Evolutionary conservation across 441 rosid genomes (phyloP).

Genomic region (Gossypium schwendimanii): DNA sequence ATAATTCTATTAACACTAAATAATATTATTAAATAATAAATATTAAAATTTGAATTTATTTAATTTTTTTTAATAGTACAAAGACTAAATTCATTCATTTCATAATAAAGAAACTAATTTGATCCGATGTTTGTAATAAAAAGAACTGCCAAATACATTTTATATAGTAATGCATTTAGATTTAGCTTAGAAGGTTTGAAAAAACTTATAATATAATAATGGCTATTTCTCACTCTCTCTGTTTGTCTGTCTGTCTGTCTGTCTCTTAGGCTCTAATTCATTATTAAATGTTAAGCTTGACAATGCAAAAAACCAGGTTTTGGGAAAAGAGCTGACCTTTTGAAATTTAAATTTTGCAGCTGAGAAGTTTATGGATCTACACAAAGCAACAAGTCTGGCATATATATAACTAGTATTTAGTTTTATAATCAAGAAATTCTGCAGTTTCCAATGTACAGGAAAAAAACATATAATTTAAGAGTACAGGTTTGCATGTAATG

Average conservation of each 20-base stretch:
- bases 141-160: no score
- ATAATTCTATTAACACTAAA: no score
- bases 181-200: background rate
- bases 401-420: background rate
- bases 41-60: background rate
- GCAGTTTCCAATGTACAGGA: constrained; percentile 2
- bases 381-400: constrained; percentile 11
- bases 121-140: no score
- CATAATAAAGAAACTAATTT: no score
- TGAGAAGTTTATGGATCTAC: constrained; percentile 28
- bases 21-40: no score
- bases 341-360: constrained; percentile 22
- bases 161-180: no score
- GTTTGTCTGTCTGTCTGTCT: background rate
- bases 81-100: background rate
- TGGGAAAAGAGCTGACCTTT: constrained; percentile 19
- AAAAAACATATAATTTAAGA: constrained; percentile 1
- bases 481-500: background rate
- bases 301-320: constrained; percentile 23
- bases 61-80: background rate
- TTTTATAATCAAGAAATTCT: constrained; percentile 9
- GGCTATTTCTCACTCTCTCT: background rate
- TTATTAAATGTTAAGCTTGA: constrained; percentile 19
- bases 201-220: background rate
- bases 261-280: background rate